Conservation (phyloP, 352 stramenopile genomes). For the Globisporangium yorkense region DNA sequence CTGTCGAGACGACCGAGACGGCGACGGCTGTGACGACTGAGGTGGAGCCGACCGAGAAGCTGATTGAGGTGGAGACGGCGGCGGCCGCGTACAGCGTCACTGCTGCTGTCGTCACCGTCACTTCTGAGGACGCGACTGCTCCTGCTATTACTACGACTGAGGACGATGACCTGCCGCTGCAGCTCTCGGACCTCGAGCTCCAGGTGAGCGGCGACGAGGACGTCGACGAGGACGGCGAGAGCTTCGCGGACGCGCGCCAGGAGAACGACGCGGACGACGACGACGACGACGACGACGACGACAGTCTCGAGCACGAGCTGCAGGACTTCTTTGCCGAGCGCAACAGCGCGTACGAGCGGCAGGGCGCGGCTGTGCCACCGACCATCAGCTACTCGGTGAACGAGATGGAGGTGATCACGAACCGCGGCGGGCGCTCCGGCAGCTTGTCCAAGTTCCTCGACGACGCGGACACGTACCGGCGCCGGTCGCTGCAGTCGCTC, state of each 20-base stretch:
- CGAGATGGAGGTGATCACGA: slow-evolving; percentile 82
- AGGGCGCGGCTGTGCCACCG: slow-evolving; percentile 24
- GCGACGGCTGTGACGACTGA: background rate
- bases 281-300: slow-evolving; percentile 26
- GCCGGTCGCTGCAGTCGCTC: slow-evolving; percentile 59
- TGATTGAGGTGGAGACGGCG: background rate
- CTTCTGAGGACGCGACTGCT: no score
- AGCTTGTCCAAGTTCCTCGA: slow-evolving; percentile 80
- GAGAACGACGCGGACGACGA: slow-evolving; percentile 19
- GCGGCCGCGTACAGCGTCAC: background rate
- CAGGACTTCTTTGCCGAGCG: slow-evolving; percentile 15
- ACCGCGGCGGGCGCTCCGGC: slow-evolving; percentile 55
- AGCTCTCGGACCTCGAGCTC: slow-evolving; percentile 4
- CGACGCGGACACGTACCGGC: slow-evolving; percentile 65
- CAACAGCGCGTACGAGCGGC: slow-evolving; percentile 6
- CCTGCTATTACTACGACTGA: background rate
- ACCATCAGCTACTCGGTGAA: slow-evolving; percentile 78
- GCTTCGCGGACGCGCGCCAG: slow-evolving; percentile 13
- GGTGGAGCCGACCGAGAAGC: no score
- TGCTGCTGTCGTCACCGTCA: background rate
- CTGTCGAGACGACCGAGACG: background rate
- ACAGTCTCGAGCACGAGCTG: slow-evolving; percentile 17
- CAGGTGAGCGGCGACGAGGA: background rate
- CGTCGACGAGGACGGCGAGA: slow-evolving; percentile 1
- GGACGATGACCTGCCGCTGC: slow-evolving; percentile 6